Evolutionary conservation across 2,329 filamentous ascomycete genomes (phyloP).

Genomic region (Nannizziopsis barbatae): DNA sequence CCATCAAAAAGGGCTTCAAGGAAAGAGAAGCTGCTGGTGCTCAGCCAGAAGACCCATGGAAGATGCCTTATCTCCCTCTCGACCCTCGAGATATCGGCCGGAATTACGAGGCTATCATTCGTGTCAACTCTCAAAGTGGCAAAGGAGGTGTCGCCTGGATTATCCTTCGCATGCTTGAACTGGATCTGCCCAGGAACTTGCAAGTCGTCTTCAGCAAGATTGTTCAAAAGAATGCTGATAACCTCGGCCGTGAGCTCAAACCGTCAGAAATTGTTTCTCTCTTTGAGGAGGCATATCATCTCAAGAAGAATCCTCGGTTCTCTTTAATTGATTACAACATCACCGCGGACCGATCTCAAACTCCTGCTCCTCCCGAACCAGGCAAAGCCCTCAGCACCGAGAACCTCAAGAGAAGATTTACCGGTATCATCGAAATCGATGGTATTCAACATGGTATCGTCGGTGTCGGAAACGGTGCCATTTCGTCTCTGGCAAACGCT

Average conservation of each 20-base stretch:
- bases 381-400: slow-evolving; percentile 66
- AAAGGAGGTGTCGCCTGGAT: slow-evolving; percentile 95
- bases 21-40: slow-evolving; percentile 51
- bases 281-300: slow-evolving; percentile 82
- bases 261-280: slow-evolving; percentile 72
- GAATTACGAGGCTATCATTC: slow-evolving; percentile 95
- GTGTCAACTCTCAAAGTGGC: slow-evolving; percentile 91
- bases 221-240: slow-evolving; percentile 72
- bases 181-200: slow-evolving; percentile 84
- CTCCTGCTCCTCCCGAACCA: slow-evolving; percentile 55
- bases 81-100: slow-evolving; percentile 89
- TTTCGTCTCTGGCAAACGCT: slow-evolving; percentile 77
- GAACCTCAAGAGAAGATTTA: slow-evolving; percentile 70
- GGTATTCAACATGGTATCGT: slow-evolving; percentile 65
- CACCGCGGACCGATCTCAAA: slow-evolving; percentile 65
- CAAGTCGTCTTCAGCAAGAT: slow-evolving; percentile 84
- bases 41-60: slow-evolving; percentile 58
- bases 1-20: slow-evolving; percentile 79
- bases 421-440: slow-evolving; percentile 73
- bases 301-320: slow-evolving; percentile 74
- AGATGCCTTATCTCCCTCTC: slow-evolving; percentile 82
- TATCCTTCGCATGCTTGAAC: slow-evolving; percentile 74
- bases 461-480: slow-evolving; percentile 78
- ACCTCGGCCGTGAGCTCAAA: slow-evolving; percentile 70
- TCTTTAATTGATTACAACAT: slow-evolving; percentile 85